A percentile compares a stretch with the other conserved stretches of the same genome.
Conservation (phyloP, 2,329 filamentous ascomycete species). For the Hymenoscyphus repandus region DNA sequence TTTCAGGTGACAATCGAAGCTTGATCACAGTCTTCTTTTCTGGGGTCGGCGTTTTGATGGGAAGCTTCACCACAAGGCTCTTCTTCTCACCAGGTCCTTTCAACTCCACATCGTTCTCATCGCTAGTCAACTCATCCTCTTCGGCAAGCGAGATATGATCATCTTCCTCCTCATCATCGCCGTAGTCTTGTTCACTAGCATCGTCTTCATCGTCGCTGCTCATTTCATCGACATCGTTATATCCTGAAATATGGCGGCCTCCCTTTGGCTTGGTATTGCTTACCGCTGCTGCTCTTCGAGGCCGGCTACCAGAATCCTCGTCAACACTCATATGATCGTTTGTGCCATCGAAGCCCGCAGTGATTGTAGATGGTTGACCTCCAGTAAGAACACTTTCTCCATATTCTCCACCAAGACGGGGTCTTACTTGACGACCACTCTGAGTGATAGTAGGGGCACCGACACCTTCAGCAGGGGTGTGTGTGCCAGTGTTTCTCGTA, state of each 20-base stretch:
- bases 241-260: conserved; percentile 43
- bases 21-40: conserved; percentile 28
- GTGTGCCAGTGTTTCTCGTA: conserved; percentile 66
- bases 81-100: conserved; percentile 41
- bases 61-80: conserved; percentile 72
- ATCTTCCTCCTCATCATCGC: conserved; percentile 67
- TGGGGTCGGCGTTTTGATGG: conserved; percentile 36
- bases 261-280: conserved; percentile 35
- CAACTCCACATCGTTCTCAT: conserved; percentile 40
- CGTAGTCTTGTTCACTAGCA: conserved; percentile 69
- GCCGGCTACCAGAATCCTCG: conserved; percentile 33
- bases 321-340: conserved; percentile 41
- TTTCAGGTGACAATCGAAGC: conserved; percentile 13
- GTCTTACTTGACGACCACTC: conserved; percentile 79
- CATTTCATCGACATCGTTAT: conserved; percentile 56
- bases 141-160: conserved; percentile 61
- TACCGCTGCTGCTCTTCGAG: conserved; percentile 33
- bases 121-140: conserved; percentile 43
- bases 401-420: conserved; percentile 49
- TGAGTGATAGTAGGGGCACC: conserved; percentile 65
- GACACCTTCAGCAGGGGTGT: conserved; percentile 64
- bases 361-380: conserved; percentile 20
- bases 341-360: conserved; percentile 37
- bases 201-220: conserved; percentile 58
- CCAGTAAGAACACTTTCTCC: conserved; percentile 51